Conservation (phyloP, 192 early-diverging fungal genomes). For the Coemansia sp. region DNA sequence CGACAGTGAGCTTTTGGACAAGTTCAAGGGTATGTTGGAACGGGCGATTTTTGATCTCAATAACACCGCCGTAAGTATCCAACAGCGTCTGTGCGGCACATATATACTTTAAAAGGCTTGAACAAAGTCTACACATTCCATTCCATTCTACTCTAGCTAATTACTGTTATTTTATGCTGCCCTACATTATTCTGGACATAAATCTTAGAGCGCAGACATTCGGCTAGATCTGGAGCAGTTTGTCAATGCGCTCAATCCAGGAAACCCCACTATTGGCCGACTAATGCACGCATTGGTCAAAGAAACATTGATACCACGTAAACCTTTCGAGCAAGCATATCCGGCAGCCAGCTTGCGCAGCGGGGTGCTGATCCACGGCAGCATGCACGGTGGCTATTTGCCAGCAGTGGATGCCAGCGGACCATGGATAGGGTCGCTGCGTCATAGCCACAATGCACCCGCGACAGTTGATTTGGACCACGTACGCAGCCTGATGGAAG, state of each 20-base stretch:
- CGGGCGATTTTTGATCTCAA: slow-evolving; percentile 32
- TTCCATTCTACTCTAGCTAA: too few species aligned
- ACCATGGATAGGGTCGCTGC: not conserved
- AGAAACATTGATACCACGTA: slow-evolving; percentile 28
- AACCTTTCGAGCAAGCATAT: slow-evolving; percentile 23
- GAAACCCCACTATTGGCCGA: slow-evolving; percentile 26
- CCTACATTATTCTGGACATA: not conserved
- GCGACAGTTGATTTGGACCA: slow-evolving; percentile 27
- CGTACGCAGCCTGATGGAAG: slow-evolving; percentile 42
- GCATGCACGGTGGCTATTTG: slow-evolving; percentile 22
- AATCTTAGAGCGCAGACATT: slow-evolving; percentile 18
- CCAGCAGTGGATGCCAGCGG: slow-evolving; percentile 25
- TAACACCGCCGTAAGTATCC: slow-evolving; percentile 24
- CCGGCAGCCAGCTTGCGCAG: slow-evolving; percentile 26
- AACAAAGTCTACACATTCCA: not conserved
- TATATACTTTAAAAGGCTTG: not conserved
- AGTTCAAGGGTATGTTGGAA: slow-evolving; percentile 18
- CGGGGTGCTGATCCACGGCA: slow-evolving; percentile 21
- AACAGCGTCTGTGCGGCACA: not conserved
- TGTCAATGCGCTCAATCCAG: slow-evolving; percentile 24
- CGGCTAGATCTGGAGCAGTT: slow-evolving; percentile 37
- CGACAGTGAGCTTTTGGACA: slow-evolving; percentile 16
- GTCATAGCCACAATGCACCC: not conserved
- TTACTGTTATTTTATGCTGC: too few species aligned
- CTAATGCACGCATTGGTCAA: slow-evolving; percentile 37